Evolutionary conservation across 2,329 filamentous ascomycete genomes (phyloP).

Genomic region (Trichoderma arundinaceum): DNA sequence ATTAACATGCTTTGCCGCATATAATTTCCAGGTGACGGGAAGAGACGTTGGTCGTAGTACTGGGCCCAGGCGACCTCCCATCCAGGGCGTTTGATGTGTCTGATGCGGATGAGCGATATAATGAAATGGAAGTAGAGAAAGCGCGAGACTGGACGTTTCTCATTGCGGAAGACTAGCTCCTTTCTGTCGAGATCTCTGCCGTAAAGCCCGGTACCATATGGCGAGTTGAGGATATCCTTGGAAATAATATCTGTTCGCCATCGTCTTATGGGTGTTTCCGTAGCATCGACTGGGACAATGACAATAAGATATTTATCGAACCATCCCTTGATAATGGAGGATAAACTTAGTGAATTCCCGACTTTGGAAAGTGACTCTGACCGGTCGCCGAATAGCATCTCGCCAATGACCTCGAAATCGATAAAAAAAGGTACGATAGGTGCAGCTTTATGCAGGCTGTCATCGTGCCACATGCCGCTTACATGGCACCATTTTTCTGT

Average conservation of each 20-base stretch:
- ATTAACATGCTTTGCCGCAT: not conserved
- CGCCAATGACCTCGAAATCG: not conserved
- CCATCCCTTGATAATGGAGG: not conserved
- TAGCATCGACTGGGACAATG: not conserved
- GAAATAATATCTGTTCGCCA: not conserved
- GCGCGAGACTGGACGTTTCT: not conserved
- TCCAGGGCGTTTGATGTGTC: not conserved
- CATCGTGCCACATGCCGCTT: not conserved
- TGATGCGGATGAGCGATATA: not conserved
- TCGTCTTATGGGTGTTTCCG: not conserved
- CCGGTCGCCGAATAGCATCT: not conserved
- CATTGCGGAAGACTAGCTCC: not conserved
- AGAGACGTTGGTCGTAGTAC: constrained; percentile 2
- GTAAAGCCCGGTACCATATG: not conserved
- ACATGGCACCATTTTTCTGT: constrained; percentile 2
- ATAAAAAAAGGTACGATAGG: not conserved
- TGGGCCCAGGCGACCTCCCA: constrained; percentile 4
- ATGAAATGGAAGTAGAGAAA: constrained; percentile 21
- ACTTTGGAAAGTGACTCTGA: not conserved
- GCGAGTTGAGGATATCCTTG: not conserved
- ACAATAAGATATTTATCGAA: not conserved
- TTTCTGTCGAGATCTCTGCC: not conserved
- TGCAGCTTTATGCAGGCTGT: no score
- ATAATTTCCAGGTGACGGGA: not conserved
- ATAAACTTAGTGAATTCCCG: not conserved